A percentile compares a stretch with the other conserved stretches of the same genome.
phyloP scores from a whole-genome alignment of 2,329 filamentous ascomycete genomes.

The Samsoniella hepiali region DNA sequence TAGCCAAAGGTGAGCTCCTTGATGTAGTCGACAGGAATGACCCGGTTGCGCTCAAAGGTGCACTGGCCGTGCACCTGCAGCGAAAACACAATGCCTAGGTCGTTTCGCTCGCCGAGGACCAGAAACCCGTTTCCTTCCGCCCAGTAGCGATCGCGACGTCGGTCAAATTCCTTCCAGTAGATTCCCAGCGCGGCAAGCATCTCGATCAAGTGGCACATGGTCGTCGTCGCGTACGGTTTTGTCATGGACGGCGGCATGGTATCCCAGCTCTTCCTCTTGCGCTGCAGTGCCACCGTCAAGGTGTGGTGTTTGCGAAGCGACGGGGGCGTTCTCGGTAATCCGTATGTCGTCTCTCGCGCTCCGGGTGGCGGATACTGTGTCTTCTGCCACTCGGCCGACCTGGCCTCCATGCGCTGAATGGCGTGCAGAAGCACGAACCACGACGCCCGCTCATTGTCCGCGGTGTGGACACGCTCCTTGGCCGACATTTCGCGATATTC shows the following conservation, averaged over 20 bases:
- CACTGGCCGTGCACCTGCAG: slow-evolving; percentile 51
- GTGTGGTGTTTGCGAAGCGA: slow-evolving; percentile 35
- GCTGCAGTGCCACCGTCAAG: slow-evolving; percentile 45
- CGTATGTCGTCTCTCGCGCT: slow-evolving; percentile 18
- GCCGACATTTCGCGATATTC: slow-evolving; percentile 26
- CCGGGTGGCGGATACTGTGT: slow-evolving; percentile 31
- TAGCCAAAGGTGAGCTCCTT: slow-evolving; percentile 56
- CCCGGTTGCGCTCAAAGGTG: slow-evolving; percentile 46
- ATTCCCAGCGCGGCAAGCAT: slow-evolving; percentile 53
- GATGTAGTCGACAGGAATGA: slow-evolving; percentile 51
- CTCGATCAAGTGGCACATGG: slow-evolving; percentile 55
- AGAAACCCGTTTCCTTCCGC: slow-evolving; percentile 55
- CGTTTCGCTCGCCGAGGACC: slow-evolving; percentile 44
- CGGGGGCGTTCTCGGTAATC: slow-evolving; percentile 26
- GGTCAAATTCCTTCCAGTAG: slow-evolving; percentile 58
- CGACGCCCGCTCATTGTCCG: slow-evolving; percentile 54
- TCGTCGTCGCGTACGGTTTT: slow-evolving; percentile 51
- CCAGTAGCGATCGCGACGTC: slow-evolving; percentile 48
- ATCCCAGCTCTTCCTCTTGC: slow-evolving; percentile 48
- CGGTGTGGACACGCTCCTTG: slow-evolving; percentile 46
- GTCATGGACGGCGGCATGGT: slow-evolving; percentile 47
- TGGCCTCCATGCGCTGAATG: slow-evolving; percentile 47
- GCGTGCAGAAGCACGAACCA: slow-evolving; percentile 51
- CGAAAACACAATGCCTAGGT: slow-evolving; percentile 53
- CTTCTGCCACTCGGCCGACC: slow-evolving; percentile 46